These are phyloP conservation scores for Teratosphaeria destructans DNA, from an alignment of 2,329 filamentous ascomycete genomes.

Conservation along the genomic window DNA sequence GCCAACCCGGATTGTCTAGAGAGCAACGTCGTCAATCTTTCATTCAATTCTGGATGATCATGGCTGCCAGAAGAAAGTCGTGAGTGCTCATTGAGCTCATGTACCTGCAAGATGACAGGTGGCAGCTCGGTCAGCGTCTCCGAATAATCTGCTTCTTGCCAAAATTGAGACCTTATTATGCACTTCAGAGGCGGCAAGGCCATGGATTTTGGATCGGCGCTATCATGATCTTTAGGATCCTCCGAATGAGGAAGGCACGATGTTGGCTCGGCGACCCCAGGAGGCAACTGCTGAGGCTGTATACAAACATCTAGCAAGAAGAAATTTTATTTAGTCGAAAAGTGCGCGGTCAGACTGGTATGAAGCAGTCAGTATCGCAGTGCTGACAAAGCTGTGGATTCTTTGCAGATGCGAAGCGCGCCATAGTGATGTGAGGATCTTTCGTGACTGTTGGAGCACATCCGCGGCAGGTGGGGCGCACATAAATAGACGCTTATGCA, in stretches of 20 bases:
- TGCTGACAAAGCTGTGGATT: not conserved
- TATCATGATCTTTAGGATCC: too few relatives aligned
- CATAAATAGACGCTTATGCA: not conserved
- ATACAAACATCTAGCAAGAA: too few relatives aligned
- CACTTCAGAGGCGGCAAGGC: not conserved
- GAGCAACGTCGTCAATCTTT: conserved; percentile 14
- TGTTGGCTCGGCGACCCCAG: not conserved
- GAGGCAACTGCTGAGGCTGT: too few relatives aligned
- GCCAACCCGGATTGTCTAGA: conserved; percentile 4
- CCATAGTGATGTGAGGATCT: not conserved
- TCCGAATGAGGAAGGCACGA: not conserved
- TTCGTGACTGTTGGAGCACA: not conserved
- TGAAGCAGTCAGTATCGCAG: not conserved
- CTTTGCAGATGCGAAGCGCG: not conserved
- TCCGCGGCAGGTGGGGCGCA: not conserved
- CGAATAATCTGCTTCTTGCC: not conserved
- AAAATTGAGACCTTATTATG: too few relatives aligned
- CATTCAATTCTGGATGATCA: conserved; percentile 36
- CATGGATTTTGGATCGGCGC: not conserved
- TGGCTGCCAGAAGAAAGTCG: conserved; percentile 40
- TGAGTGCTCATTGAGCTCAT: conserved; percentile 36
- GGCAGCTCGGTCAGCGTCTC: not conserved
- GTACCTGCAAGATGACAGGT: conserved; percentile 22
- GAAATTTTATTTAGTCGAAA: too few relatives aligned
- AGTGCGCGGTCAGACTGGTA: too few relatives aligned